phyloP scores from a whole-genome alignment of 108 stramenopile species.

The Hondaea fermentalgiana region DNA sequence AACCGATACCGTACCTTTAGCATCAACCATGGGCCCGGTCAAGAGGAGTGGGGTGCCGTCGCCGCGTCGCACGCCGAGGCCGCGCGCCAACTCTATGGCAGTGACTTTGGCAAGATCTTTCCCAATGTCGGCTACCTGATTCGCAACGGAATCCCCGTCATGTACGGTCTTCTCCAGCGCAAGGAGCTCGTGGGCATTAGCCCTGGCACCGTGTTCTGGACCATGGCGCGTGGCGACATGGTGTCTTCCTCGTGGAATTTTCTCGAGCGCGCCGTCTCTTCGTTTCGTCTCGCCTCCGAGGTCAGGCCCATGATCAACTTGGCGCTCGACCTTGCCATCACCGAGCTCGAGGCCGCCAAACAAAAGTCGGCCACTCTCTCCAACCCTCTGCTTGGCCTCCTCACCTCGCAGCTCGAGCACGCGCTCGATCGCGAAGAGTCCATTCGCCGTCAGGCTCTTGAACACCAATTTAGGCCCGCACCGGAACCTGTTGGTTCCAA shows the following conservation, averaged over 20 bases:
- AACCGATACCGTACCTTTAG: not conserved
- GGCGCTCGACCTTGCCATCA: not conserved
- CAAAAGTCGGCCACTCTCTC: not conserved
- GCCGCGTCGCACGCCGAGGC: not conserved
- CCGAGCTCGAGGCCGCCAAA: not conserved
- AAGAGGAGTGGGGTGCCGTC: slow-evolving; percentile 15
- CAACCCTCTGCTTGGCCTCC: not conserved
- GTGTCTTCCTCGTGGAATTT: slow-evolving; percentile 15
- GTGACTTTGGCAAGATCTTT: not conserved
- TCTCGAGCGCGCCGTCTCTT: slow-evolving; percentile 3
- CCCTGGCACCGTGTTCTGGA: slow-evolving; percentile 9
- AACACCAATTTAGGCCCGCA: not conserved
- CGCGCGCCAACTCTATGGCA: not conserved
- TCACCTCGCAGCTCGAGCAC: not conserved
- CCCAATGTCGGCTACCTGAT: slow-evolving; percentile 9
- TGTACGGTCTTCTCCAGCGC: not conserved
- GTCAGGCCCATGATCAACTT: not conserved
- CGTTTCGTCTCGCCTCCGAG: not conserved
- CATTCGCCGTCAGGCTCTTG: not conserved
- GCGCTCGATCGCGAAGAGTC: not conserved
- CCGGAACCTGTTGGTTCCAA: not conserved
- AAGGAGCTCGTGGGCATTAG: slow-evolving; percentile 10
- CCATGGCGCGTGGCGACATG: not conserved
- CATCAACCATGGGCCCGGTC: not conserved
- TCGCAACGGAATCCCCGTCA: slow-evolving; percentile 11